Evolutionary conservation across 805 yeast species (phyloP).

Genomic region (Diddensiella santjacobensis): DNA sequence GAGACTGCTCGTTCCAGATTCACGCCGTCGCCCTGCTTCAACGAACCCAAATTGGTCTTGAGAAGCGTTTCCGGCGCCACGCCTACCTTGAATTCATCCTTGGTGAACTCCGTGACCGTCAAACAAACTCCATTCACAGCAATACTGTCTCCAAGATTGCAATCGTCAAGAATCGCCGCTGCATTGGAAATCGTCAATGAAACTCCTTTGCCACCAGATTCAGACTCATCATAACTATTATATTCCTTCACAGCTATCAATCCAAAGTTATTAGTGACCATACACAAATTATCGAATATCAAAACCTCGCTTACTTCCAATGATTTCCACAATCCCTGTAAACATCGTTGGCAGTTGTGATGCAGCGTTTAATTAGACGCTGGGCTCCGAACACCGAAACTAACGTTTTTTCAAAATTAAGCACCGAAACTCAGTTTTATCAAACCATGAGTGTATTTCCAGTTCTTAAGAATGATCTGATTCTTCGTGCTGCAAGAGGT

Average conservation of each 20-base stretch:
- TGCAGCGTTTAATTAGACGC: too few species aligned
- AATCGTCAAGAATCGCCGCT: slow-evolving; percentile 62
- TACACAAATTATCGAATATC: slow-evolving; percentile 6
- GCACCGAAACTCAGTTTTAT: neutral
- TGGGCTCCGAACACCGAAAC: too few species aligned
- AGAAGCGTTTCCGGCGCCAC: slow-evolving; percentile 88
- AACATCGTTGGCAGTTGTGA: too few species aligned
- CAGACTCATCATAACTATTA: slow-evolving; percentile 43
- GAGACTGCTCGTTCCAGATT: slow-evolving; percentile 91
- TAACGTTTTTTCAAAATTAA: too few species aligned
- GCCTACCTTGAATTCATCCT: slow-evolving; percentile 75
- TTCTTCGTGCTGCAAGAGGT: slow-evolving; percentile 86
- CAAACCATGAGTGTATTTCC: slow-evolving; percentile 46
- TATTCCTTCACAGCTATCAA: slow-evolving; percentile 43
- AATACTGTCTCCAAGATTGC: slow-evolving; percentile 91
- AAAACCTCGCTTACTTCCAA: slow-evolving; percentile 49
- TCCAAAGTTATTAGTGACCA: slow-evolving; percentile 27
- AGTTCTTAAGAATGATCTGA: slow-evolving; percentile 80
- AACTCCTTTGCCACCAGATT: slow-evolving; percentile 69
- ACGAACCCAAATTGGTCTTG: slow-evolving; percentile 67
- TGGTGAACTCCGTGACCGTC: slow-evolving; percentile 78
- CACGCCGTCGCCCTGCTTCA: slow-evolving; percentile 57
- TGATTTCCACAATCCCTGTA: slow-evolving; percentile 86
- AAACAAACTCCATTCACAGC: slow-evolving; percentile 85
- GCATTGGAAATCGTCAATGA: slow-evolving; percentile 66